These are phyloP conservation scores for Diaporthe velutina DNA, from an alignment of 2,329 filamentous ascomycete genomes.

Conservation along the genomic window DNA sequence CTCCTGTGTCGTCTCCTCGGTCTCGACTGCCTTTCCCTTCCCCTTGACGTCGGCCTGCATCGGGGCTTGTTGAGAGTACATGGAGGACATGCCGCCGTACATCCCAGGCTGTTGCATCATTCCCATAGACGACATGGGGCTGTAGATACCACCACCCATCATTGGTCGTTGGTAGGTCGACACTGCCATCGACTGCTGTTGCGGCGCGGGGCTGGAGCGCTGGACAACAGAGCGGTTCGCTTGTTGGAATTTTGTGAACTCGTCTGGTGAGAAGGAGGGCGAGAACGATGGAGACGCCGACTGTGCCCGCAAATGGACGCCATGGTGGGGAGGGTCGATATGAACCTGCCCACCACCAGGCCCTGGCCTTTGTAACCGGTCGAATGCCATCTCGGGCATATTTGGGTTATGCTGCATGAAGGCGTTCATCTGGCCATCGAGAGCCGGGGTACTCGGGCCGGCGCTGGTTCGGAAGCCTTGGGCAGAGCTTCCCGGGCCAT, in stretches of 20 bases:
- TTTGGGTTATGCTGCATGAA: slow-evolving; percentile 85
- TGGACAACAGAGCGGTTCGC: slow-evolving; percentile 68
- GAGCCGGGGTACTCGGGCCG: slow-evolving; percentile 30
- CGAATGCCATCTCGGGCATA: slow-evolving; percentile 67
- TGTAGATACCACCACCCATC: slow-evolving; percentile 63
- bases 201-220: slow-evolving; percentile 71
- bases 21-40: slow-evolving; percentile 93
- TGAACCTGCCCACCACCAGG: slow-evolving; percentile 54
- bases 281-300: slow-evolving; percentile 69
- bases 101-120: slow-evolving; percentile 70
- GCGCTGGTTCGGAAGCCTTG: slow-evolving; percentile 37
- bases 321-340: slow-evolving; percentile 60
- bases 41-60: slow-evolving; percentile 69
- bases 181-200: slow-evolving; percentile 58
- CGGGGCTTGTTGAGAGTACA: slow-evolving; percentile 56
- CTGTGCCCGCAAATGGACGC: slow-evolving; percentile 65
- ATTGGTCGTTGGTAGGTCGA: slow-evolving; percentile 69
- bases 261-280: slow-evolving; percentile 82
- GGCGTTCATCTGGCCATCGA: slow-evolving; percentile 79
- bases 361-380: slow-evolving; percentile 48
- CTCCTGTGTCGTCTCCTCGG: slow-evolving; percentile 81
- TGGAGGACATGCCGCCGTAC: slow-evolving; percentile 63
- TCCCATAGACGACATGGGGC: slow-evolving; percentile 53
- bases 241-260: slow-evolving; percentile 90
- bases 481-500: slow-evolving; percentile 64